Base-by-base conservation (phyloP, 2,329 filamentous ascomycete species). In the Xylaria sp. region DNA sequence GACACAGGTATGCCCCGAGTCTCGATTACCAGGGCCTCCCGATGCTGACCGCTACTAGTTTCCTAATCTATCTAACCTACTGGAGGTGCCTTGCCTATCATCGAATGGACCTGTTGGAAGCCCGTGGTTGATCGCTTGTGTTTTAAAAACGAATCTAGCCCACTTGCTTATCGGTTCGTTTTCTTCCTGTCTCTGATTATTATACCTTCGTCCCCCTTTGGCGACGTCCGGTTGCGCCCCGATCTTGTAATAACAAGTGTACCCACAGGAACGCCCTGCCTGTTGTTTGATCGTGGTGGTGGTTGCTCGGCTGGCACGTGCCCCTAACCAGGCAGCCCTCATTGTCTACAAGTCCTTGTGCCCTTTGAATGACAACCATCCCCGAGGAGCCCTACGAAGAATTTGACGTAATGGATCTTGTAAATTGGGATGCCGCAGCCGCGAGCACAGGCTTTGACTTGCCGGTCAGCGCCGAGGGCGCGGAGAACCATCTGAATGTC, bases 381-480 rank as follows among this genome's bases (percentile, higher is more conserved):
- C 79, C 85, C 58, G 81, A 86, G 55, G 62, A 52, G 6, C 54
- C 49, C 10, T 29, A 59, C 52, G 59, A 62, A 8, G 59, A 65
- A 9, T 78, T 84, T 79, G 86, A 89, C 57, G 83, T 88, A 64
- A 74, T 74, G 72, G 72, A 75, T 46, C 87, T 89, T 71, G 83
- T 90, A 73, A 80, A 87, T 71, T 88, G 86, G 84, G 84, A 87
- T 51, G 81, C 76, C 46, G 76, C 78, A 41, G 72, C 74, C 40
- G 70, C 75, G 59, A 75, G 71, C 55, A 68, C 72, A 62, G 68
- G 70, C 63, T 71, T 73, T 56, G 71, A 75, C 61, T 67, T 76
- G 31, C 64, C 73, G 33, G 66, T 72, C 49, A 71, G 76, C 38
- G 74, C 77, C 63, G 75, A 79, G 66, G 74, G 75, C 63, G 71